phyloP scores from a whole-genome alignment of 1,284 basidiomycete species.

The Ganoderma resinaceum region DNA sequence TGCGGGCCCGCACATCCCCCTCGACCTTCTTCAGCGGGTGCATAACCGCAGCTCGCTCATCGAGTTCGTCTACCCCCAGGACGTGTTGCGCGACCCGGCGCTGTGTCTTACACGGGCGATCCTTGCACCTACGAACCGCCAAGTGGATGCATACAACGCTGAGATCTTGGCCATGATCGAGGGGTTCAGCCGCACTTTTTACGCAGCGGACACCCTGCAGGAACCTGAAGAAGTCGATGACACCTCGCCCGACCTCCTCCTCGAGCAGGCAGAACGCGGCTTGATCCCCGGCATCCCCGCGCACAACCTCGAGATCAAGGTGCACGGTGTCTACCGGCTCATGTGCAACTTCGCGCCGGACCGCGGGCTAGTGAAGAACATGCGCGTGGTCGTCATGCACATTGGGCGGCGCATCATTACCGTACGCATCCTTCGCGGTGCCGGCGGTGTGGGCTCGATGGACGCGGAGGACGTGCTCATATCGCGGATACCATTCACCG shows the following conservation, averaged over 20 bases:
- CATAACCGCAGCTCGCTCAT: conserved; percentile 37
- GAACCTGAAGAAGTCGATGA: conserved; percentile 34
- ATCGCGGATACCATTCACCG: conserved; percentile 44
- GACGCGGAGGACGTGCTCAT: conserved; percentile 42
- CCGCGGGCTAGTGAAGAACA: conserved; percentile 49
- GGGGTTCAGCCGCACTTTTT: conserved; percentile 35
- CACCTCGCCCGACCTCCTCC: conserved; percentile 31
- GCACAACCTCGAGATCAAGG: conserved; percentile 41
- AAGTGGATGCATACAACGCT: conserved; percentile 46
- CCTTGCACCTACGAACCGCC: conserved; percentile 46
- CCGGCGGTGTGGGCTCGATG: conserved; percentile 30
- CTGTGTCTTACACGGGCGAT: conserved; percentile 42
- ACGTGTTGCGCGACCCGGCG: conserved; percentile 38
- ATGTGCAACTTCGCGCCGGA: conserved; percentile 49
- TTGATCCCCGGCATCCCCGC: conserved; percentile 42
- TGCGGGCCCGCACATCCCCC: conserved; percentile 36
- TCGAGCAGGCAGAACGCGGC: conserved; percentile 38
- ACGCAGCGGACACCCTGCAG: conserved; percentile 41
- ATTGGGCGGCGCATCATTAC: conserved; percentile 41
- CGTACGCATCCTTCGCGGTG: conserved; percentile 37
- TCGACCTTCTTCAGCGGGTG: conserved; percentile 34
- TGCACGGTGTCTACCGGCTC: conserved; percentile 44
- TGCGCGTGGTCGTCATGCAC: conserved; percentile 41
- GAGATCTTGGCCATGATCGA: conserved; percentile 38
- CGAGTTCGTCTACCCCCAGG: conserved; percentile 44